Evolutionary conservation across 805 yeast species (phyloP).

Genomic region (Barnettozyma vustinii): DNA sequence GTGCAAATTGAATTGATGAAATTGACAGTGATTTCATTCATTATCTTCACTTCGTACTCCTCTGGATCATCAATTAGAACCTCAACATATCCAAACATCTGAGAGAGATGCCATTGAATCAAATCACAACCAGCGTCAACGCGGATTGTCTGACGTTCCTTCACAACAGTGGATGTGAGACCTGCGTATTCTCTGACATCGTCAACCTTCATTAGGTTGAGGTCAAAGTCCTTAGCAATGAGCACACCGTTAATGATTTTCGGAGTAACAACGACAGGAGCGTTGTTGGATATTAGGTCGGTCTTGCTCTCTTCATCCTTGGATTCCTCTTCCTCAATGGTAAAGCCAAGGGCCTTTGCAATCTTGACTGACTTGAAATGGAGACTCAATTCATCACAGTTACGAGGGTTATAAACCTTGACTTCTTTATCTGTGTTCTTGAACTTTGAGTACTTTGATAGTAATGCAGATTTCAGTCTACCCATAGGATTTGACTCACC

Average conservation of each 20-base stretch:
- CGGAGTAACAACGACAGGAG: constrained; percentile 10
- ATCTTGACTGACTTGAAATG: constrained; percentile 78
- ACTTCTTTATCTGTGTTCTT: constrained; percentile 88
- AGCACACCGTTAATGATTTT: constrained; percentile 71
- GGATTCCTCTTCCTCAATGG: constrained; percentile 36
- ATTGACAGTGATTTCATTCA: constrained; percentile 56
- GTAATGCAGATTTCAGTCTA: constrained; percentile 83
- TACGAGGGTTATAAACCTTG: constrained; percentile 85
- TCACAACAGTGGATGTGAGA: constrained; percentile 75
- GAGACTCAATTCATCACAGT: constrained; percentile 73
- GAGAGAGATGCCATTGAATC: constrained; percentile 83
- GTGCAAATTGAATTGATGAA: constrained; percentile 46
- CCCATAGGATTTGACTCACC: constrained; percentile 99
- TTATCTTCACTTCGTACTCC: constrained; percentile 48
- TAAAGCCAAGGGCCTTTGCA: constrained; percentile 67
- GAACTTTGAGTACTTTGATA: constrained; percentile 76
- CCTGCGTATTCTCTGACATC: constrained; percentile 89
- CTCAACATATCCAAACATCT: constrained; percentile 88
- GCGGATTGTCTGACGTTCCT: constrained; percentile 72
- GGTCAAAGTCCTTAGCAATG: constrained; percentile 86
- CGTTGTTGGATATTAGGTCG: constrained; percentile 22
- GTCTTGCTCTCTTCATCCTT: neutral
- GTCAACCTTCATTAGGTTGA: constrained; percentile 74
- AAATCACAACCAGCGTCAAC: constrained; percentile 79
- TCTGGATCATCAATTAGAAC: constrained; percentile 51